Percentiles rank a stretch among this genome's conserved stretches.
Evolutionary conservation across 441 rosid genomes (phyloP).

Genomic region (Euphorbia celastroides): DNA sequence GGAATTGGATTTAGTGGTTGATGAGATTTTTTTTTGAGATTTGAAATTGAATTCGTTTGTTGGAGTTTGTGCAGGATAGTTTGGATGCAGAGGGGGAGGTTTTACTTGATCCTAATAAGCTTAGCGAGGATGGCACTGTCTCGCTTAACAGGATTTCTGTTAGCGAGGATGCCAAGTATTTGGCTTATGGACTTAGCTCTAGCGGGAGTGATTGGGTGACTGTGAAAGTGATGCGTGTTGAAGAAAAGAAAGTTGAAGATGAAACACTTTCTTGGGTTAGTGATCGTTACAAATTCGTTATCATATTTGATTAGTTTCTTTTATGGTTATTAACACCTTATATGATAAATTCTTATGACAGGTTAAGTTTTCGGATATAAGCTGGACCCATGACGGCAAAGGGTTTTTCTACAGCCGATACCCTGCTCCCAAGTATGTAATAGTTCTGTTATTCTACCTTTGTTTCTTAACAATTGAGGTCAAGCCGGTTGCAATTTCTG

Average conservation of each 20-base stretch:
- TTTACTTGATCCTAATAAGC: constrained; percentile 82
- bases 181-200: constrained; percentile 82
- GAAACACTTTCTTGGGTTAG: constrained; percentile 87
- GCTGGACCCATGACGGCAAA: no score
- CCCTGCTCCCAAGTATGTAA: no score
- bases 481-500: no score
- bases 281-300: background rate
- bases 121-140: constrained; percentile 87
- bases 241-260: constrained; percentile 56
- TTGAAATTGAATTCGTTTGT: background rate
- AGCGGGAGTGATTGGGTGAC: constrained; percentile 97
- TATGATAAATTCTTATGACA: no score
- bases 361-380: no score
- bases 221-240: constrained; percentile 60
- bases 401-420: no score
- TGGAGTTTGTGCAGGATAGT: constrained; percentile 43
- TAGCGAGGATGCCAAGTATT: constrained; percentile 72
- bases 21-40: background rate
- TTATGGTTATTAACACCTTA: no score
- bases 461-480: no score
- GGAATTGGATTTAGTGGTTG: background rate
- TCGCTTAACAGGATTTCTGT: constrained; percentile 46
- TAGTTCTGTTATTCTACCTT: no score
- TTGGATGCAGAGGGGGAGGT: constrained; percentile 67
- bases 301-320: no score